These are phyloP conservation scores for Lactifluus pinguis DNA, from an alignment of 768 basidiomycete genomes.

Conservation along the genomic window DNA sequence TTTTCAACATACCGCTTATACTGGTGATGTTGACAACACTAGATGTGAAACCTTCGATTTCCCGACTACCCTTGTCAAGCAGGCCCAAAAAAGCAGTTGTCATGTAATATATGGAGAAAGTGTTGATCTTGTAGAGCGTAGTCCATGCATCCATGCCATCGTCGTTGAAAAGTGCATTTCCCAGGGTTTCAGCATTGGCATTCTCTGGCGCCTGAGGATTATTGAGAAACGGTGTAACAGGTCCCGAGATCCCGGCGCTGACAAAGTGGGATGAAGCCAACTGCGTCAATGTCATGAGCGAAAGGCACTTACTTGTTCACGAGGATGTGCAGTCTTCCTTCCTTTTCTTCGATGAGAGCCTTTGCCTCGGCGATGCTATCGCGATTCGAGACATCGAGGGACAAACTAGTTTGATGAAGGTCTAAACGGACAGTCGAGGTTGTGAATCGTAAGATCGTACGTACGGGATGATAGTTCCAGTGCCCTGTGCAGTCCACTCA, in stretches of 20 bases:
- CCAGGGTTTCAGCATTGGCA: conserved; percentile 54
- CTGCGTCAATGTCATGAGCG: background rate
- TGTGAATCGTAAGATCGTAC: conserved; percentile 14
- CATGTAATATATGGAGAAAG: conserved; percentile 69
- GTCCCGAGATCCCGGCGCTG: conserved; percentile 73
- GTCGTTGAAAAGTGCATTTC: conserved; percentile 60
- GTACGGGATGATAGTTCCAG: conserved; percentile 53
- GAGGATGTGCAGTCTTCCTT: conserved; percentile 68
- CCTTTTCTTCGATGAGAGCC: conserved; percentile 42
- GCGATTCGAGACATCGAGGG: conserved; percentile 66
- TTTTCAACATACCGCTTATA: conserved; percentile 60
- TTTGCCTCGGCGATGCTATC: conserved; percentile 53
- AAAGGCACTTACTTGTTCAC: conserved; percentile 64
- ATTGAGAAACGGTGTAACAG: conserved; percentile 48
- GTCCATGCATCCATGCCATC: conserved; percentile 58
- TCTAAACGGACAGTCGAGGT: background rate
- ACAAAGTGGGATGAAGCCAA: background rate
- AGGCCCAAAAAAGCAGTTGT: conserved; percentile 70
- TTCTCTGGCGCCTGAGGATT: conserved; percentile 47
- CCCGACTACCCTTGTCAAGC: conserved; percentile 61
- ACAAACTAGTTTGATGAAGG: conserved; percentile 33
- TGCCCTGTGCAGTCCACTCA: conserved; percentile 34
- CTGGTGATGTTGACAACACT: conserved; percentile 71
- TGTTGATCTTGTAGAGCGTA: conserved; percentile 55
- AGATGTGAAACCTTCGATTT: conserved; percentile 47